Conservation (phyloP, 768 basidiomycete species). For the Rhizopogon roseolus region DNA sequence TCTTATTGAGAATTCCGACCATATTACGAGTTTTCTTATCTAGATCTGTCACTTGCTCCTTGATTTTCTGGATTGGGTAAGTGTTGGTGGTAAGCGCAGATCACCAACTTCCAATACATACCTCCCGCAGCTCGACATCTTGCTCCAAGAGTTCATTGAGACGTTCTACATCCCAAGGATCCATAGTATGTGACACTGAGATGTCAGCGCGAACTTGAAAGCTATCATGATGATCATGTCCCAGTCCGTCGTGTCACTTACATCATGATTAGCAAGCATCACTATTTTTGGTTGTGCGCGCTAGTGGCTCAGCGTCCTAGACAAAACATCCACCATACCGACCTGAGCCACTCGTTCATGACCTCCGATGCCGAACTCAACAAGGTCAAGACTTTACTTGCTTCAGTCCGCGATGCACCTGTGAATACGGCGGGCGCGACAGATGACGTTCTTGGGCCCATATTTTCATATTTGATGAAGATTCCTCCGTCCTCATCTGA, state of each 20-base stretch:
- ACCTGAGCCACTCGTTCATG: slow-evolving; percentile 14
- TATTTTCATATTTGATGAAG: slow-evolving; percentile 53
- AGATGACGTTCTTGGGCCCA: slow-evolving; percentile 41
- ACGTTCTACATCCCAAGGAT: slow-evolving; percentile 46
- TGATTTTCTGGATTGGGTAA: slow-evolving; percentile 58
- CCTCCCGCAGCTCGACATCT: slow-evolving; percentile 65
- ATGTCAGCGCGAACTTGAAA: too few relatives aligned
- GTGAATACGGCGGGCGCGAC: slow-evolving; percentile 44
- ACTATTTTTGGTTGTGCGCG: background rate
- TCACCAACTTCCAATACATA: slow-evolving; percentile 23
- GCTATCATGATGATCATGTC: too few relatives aligned
- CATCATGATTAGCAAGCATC: too few relatives aligned
- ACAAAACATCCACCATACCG: background rate
- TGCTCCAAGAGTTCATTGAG: slow-evolving; percentile 58
- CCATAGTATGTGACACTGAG: slow-evolving; percentile 36
- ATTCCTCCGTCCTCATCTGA: slow-evolving; percentile 34
- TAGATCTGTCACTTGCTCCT: slow-evolving; percentile 65
- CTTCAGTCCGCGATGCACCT: slow-evolving; percentile 53
- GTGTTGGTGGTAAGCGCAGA: slow-evolving; percentile 1
- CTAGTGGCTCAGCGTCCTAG: too few relatives aligned
- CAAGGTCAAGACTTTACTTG: slow-evolving; percentile 47
- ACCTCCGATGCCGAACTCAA: slow-evolving; percentile 18
- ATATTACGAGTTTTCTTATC: slow-evolving; percentile 73
- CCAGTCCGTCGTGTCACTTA: too few relatives aligned
- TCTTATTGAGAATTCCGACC: slow-evolving; percentile 71